phyloP scores from a whole-genome alignment of 805 yeast genomes.

The Lachancea sp. region DNA sequence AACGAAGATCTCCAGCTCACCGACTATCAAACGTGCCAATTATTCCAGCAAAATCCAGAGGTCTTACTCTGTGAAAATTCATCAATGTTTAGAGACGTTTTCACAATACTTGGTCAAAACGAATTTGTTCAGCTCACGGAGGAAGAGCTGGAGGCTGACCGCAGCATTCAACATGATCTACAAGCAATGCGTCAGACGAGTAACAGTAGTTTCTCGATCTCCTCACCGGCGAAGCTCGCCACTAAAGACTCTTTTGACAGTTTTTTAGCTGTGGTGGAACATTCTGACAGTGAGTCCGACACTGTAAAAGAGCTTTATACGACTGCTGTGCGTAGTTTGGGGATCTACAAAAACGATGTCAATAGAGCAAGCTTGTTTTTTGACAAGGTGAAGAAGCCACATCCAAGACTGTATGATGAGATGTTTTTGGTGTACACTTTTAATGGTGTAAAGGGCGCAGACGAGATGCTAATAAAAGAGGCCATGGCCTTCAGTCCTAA shows the following conservation, averaged over 20 bases:
- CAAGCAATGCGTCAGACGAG: conserved; percentile 4
- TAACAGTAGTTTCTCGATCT: neutral
- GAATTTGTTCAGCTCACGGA: conserved; percentile 9
- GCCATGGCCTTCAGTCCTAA: conserved; percentile 35
- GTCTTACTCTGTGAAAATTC: conserved; percentile 8
- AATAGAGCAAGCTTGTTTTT: neutral
- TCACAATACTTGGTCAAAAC: conserved; percentile 16
- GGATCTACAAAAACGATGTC: neutral
- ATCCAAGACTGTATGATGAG: conserved; percentile 28
- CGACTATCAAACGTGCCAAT: conserved; percentile 14
- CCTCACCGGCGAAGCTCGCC: conserved; percentile 31
- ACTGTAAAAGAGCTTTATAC: neutral
- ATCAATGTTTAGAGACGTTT: conserved; percentile 10
- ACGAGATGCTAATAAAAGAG: conserved; percentile 30
- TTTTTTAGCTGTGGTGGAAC: neutral
- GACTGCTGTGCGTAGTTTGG: neutral
- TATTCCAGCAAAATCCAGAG: conserved; percentile 11
- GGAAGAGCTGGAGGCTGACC: conserved; percentile 13
- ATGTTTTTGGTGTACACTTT: conserved; percentile 38
- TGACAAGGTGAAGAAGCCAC: neutral
- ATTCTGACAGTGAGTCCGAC: neutral
- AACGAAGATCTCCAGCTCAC: conserved; percentile 11
- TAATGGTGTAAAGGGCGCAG: conserved; percentile 33
- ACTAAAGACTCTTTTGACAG: neutral
- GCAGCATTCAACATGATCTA: conserved; percentile 4